phyloP scores from a whole-genome alignment of 371 early-diverging fungal species.

The Gilbertella persicaria region DNA sequence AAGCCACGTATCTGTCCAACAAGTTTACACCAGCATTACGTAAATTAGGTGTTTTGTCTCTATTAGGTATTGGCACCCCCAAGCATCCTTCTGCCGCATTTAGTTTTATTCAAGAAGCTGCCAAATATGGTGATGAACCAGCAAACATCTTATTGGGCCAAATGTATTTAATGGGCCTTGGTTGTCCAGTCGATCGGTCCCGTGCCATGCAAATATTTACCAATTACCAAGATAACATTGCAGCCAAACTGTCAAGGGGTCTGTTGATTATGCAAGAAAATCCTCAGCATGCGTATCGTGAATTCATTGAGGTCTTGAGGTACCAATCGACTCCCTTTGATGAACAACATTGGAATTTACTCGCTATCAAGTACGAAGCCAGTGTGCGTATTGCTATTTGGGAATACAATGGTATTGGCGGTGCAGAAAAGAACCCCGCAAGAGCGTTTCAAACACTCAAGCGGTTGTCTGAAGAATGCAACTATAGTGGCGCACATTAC shows the following conservation, averaged over 20 bases:
- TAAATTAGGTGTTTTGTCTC: slow-evolving; percentile 9
- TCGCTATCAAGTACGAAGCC: slow-evolving; percentile 19
- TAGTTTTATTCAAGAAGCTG: slow-evolving; percentile 10
- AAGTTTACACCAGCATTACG: slow-evolving; percentile 8
- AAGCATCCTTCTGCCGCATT: slow-evolving; percentile 8
- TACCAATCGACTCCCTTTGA: slow-evolving; percentile 2
- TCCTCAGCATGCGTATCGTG: slow-evolving; percentile 11
- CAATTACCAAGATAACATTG: slow-evolving; percentile 10
- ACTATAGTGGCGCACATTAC: slow-evolving; percentile 21
- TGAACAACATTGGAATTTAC: slow-evolving; percentile 15
- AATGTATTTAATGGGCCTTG: slow-evolving; percentile 16
- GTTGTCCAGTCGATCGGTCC: slow-evolving; percentile 2
- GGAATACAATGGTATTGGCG: slow-evolving; percentile 22
- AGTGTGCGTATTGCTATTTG: slow-evolving; percentile 16
- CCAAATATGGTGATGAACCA: slow-evolving; percentile 12
- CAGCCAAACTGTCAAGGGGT: slow-evolving; percentile 18
- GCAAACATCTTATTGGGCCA: slow-evolving; percentile 25
- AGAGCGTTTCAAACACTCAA: slow-evolving; percentile 12
- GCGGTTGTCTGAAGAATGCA: slow-evolving; percentile 13
- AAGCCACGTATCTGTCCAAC: not conserved
- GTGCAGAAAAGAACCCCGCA: slow-evolving; percentile 6
- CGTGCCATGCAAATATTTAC: slow-evolving; percentile 12
- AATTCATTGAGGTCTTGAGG: slow-evolving; percentile 6
- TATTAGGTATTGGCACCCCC: slow-evolving; percentile 16
- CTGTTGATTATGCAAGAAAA: slow-evolving; percentile 17